Percentiles rank a stretch among this genome's conserved stretches.
phyloP scores from a whole-genome alignment of 2,329 filamentous ascomycete species.

The Fusarium sp. region DNA sequence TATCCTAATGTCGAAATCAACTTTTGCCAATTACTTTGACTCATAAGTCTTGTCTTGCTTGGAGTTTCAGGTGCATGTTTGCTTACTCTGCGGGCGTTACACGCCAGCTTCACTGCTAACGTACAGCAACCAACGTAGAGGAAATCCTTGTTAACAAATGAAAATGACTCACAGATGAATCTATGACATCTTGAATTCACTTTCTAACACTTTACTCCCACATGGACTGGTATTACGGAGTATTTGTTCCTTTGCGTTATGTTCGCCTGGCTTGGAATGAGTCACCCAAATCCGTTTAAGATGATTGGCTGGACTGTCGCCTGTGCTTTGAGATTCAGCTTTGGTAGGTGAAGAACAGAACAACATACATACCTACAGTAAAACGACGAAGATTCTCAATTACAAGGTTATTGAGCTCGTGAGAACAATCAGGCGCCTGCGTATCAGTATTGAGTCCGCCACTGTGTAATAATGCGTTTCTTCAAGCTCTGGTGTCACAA shows the following conservation, averaged over 20 bases:
- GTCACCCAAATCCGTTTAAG: constrained; percentile 22
- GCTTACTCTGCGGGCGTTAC: not conserved
- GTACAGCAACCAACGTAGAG: not conserved
- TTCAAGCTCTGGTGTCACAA: no score
- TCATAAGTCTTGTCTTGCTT: not conserved
- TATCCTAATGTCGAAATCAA: not conserved
- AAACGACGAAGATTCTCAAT: not conserved
- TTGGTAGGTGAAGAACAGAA: not conserved
- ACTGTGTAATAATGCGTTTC: no score
- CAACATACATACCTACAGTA: not conserved
- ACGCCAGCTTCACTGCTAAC: not conserved
- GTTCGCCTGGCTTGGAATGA: not conserved
- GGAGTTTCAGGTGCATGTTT: not conserved
- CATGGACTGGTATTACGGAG: not conserved
- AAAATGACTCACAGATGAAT: no score
- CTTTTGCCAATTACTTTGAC: not conserved
- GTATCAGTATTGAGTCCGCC: no score
- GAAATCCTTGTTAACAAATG: no score
- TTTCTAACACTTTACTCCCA: no score
- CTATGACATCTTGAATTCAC: no score
- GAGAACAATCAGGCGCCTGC: no score
- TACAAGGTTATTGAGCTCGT: no score
- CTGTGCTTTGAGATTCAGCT: not conserved
- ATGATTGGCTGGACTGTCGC: constrained; percentile 6
- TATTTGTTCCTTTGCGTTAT: not conserved